Base-by-base conservation (phyloP, 140 eudicot species). In the Ambrosia hybrid region DNA sequence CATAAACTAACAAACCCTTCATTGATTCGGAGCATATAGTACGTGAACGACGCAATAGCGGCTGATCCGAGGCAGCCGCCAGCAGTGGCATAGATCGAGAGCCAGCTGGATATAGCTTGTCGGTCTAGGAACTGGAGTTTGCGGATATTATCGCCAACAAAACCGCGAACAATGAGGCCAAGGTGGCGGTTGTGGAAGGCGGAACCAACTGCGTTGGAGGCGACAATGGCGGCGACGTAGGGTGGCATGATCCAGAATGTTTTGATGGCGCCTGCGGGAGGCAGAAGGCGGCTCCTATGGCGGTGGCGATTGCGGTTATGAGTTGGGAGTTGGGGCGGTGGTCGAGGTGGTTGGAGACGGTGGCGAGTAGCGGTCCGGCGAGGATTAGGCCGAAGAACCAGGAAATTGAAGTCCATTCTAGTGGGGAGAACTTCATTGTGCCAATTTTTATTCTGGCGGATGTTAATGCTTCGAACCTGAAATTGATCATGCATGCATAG, bases 391-490 rank as follows among this genome's bases (percentile, higher is more conserved):
- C 95, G 59, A 67, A 59, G 38, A 81, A 73, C 96, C 96, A 90
- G 17, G 96, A 87, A 7, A 90, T 66, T 68, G 95, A 85, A 60
- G 96, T 90, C 95, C 96, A 90, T 21, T 84, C 89, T 16, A 90
- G 71, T 43, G 95, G 76, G 36, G 96, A 90, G 55, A 87, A 79
- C 3, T 46, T 77, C 16, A 41, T 21, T 77, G 9, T 33, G 60
- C 84, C 74, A 34, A 87, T 70, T 43, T 77, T 79, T 36, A 90
- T 70, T 38, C 88, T 75, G 0, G 62, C 62, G 45, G 77, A 55
- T 48, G 85, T 86, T 43, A 90, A 74, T 33, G 74, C 83, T 79
- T 87, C 80, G 65, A 76, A 90, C 81, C 96, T 90, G 87, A 36
- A 69, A 77, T 72, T n/a, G 51, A 43, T 30, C 12, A 48, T 6